phyloP scores from a whole-genome alignment of 495 filamentous ascomycete species.

The Bombardia bombarda region DNA sequence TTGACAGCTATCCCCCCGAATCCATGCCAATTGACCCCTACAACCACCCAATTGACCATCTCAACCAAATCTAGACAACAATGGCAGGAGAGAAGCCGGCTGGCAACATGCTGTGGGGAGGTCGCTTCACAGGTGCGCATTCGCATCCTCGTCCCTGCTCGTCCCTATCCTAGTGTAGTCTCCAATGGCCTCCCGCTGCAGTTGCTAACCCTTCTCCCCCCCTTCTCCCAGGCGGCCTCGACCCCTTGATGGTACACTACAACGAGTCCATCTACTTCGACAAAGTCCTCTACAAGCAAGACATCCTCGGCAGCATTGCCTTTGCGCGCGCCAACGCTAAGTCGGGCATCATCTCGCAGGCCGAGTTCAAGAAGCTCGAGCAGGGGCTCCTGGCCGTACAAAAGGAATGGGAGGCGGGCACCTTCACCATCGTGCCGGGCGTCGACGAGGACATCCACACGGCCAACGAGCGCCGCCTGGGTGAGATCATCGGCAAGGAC shows the following conservation, averaged over 20 bases:
- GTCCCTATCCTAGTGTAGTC: not conserved
- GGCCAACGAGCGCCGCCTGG: conserved; percentile 83
- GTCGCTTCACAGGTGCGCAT: conserved; percentile 63
- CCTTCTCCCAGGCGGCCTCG: conserved; percentile 54
- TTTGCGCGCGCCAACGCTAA: conserved; percentile 81
- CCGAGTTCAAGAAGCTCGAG: conserved; percentile 73
- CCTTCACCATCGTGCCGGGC: conserved; percentile 50
- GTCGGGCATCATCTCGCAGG: conserved; percentile 60
- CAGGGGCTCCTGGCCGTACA: conserved; percentile 61
- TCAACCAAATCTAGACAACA: not conserved
- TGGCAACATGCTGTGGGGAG: conserved; percentile 71
- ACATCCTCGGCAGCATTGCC: conserved; percentile 74
- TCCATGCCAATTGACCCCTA: too few species aligned
- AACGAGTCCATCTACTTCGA: conserved; percentile 85
- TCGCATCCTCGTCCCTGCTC: not conserved
- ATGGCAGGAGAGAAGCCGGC: conserved; percentile 16
- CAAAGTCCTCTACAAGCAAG: conserved; percentile 71
- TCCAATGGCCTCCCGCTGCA: not conserved
- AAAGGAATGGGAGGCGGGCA: conserved; percentile 62
- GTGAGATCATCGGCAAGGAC: conserved; percentile 81
- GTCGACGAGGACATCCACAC: conserved; percentile 80
- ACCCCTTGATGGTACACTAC: conserved; percentile 84
- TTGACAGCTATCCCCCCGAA: too few species aligned
- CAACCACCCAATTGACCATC: not conserved
- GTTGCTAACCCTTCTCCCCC: not conserved